Base-by-base conservation (phyloP, 495 filamentous ascomycete species). In the Penicillium argentinense region DNA sequence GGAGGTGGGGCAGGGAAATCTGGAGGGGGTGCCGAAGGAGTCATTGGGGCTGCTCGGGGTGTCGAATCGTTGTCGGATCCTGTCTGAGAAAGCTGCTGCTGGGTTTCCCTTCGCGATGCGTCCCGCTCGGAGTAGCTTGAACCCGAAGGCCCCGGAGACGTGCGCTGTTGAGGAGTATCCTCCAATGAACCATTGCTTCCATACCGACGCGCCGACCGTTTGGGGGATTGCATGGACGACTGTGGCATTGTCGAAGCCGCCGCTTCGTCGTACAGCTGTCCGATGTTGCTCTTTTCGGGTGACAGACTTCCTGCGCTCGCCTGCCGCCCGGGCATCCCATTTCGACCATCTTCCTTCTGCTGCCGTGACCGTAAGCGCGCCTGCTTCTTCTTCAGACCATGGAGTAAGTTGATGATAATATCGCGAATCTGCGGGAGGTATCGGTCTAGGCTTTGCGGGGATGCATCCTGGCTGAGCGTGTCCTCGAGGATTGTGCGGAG, bases 341-440 rank as follows among this genome's bases (percentile, higher is more conserved):
- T 53, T 19, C 74, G 66, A 27, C 63, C 70, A 51, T 78, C 80
- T 18, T 95, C 89, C 53, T 82, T 79, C 28, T 81, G 76, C 50
- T 87, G 85, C 39, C 85, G 88, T 54, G 92, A 89, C 23, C 93
- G 81, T 54, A 98, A 64, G 51, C 86, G 88, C 47, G 91, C 89
- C 56, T 98, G 93, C 68, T 98, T 98, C 64, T 91, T 82, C 69
- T 98, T 98, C 26, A 98, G 67, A 2, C 93, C 93, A 64, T 97
- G 91, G 8, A 98, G 81, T 9, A 98, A 79, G 57, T 92, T 95
- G 58, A 98, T 97, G 60, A 98, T 98, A 49, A 98, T 98, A 64
- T 98, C 93, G 50, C 93, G 83, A 52, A 97, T 97, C 19, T 83
- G 84, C 0, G 93, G 93, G 22, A 98, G 76, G 64, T 91, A 97